Evolutionary conservation across 1,139 yeast genomes (phyloP).

Genomic region (Yarrowia galli): DNA sequence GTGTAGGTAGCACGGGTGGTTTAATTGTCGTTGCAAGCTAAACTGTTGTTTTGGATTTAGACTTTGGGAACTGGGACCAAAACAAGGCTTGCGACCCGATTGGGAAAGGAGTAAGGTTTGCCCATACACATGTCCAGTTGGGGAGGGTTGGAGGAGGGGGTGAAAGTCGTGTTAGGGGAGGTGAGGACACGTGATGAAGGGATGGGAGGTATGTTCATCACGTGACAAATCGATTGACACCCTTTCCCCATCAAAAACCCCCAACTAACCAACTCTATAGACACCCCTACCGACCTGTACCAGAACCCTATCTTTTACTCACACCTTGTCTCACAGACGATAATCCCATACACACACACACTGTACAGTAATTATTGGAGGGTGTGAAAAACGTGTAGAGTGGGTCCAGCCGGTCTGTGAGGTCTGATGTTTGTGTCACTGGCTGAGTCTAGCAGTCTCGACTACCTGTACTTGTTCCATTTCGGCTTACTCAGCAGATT

Average conservation of each 20-base stretch:
- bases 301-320: not conserved
- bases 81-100: conserved; percentile 36
- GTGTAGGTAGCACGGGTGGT: not conserved
- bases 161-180: not conserved
- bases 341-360: not conserved
- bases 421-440: no score
- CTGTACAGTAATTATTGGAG: no score
- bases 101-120: conserved; percentile 36
- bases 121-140: not conserved
- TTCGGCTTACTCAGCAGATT: not conserved
- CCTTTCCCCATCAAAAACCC: not conserved
- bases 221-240: not conserved
- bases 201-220: not conserved
- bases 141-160: not conserved
- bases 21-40: conserved; percentile 18
- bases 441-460: no score
- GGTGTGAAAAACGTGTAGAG: no score
- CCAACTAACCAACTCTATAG: no score
- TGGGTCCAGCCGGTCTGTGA: no score
- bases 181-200: not conserved
- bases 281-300: not conserved
- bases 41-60: conserved; percentile 20
- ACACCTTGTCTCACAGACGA: conserved; percentile 11
- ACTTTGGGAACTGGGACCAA: conserved; percentile 33
- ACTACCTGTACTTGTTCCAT: no score